Evolutionary conservation across 192 early-diverging fungal genomes (phyloP).

Genomic region (Backusella tuberculispora): DNA sequence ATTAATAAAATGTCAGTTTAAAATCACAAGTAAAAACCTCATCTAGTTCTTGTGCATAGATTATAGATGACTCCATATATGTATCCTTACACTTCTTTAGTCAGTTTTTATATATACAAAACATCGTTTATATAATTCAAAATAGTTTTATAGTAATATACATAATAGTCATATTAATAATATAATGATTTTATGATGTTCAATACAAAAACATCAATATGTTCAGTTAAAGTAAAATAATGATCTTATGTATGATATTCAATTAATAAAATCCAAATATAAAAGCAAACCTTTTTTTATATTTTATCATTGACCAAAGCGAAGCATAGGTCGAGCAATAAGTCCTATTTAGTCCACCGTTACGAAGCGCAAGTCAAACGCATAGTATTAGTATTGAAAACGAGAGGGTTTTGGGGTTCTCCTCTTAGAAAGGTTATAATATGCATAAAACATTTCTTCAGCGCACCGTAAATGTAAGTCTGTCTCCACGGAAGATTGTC

Average conservation of each 20-base stretch:
- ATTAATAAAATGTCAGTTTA: no score
- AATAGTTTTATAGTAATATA: background rate
- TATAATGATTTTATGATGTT: background rate
- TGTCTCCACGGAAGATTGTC: no score
- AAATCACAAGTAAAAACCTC: no score
- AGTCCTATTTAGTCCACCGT: background rate
- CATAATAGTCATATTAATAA: background rate
- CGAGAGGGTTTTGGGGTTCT: no score
- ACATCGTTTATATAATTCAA: background rate
- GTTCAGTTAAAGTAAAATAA: background rate
- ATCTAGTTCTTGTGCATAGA: no score
- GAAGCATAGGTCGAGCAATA: background rate
- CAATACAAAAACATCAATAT: no score
- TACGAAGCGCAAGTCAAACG: background rate
- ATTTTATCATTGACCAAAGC: background rate
- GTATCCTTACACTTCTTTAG: background rate
- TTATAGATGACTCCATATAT: no score
- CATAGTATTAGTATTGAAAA: background rate
- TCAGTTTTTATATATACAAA: background rate
- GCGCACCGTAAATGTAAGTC: no score
- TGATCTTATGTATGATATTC: no score
- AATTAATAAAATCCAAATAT: background rate
- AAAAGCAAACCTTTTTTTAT: background rate
- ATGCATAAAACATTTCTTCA: no score
- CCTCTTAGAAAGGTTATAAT: no score